These are phyloP conservation scores for Elsinoe arachidis DNA, from an alignment of 2,329 filamentous ascomycete genomes.

Conservation along the genomic window DNA sequence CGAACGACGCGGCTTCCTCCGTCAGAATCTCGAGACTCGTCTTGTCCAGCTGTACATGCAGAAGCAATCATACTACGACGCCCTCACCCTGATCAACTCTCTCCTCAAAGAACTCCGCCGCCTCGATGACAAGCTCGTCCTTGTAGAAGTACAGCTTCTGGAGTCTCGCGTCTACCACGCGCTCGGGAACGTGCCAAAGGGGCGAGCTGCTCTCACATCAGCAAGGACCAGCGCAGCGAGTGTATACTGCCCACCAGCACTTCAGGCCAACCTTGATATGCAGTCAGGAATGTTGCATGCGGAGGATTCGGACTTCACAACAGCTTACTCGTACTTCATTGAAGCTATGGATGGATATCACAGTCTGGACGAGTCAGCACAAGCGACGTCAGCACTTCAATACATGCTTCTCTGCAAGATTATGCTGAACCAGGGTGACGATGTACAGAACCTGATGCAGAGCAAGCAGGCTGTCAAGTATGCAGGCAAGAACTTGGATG, in stretches of 20 bases:
- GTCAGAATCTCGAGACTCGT: conserved; percentile 94
- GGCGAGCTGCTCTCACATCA: conserved; percentile 85
- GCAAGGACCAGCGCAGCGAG: conserved; percentile 92
- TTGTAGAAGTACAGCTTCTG: conserved; percentile 94
- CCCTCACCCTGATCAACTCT: conserved; percentile 90
- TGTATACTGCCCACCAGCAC: conserved; percentile 88
- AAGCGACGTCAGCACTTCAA: conserved; percentile 94
- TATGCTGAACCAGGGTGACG: conserved; percentile 95
- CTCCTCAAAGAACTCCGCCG: conserved; percentile 95
- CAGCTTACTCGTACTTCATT: conserved; percentile 97
- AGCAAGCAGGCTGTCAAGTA: conserved; percentile 97
- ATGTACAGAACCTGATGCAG: conserved; percentile 88
- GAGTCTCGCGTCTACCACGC: conserved; percentile 97
- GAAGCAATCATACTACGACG: conserved; percentile 96
- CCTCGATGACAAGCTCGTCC: conserved; percentile 93
- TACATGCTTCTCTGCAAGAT: conserved; percentile 99
- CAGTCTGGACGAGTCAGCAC: conserved; percentile 74
- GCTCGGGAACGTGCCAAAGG: conserved; percentile 91
- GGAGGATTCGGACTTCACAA: conserved; percentile 98
- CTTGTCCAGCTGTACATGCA: conserved; percentile 92
- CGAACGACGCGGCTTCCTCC: conserved; percentile 89
- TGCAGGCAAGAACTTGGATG: conserved; percentile 88
- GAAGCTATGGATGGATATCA: conserved; percentile 97
- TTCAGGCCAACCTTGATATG: conserved; percentile 97
- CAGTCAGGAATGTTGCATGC: conserved; percentile 98